Evolutionary conservation across 352 stramenopile species (phyloP).

Genomic region (Phytopythium helicoides): DNA sequence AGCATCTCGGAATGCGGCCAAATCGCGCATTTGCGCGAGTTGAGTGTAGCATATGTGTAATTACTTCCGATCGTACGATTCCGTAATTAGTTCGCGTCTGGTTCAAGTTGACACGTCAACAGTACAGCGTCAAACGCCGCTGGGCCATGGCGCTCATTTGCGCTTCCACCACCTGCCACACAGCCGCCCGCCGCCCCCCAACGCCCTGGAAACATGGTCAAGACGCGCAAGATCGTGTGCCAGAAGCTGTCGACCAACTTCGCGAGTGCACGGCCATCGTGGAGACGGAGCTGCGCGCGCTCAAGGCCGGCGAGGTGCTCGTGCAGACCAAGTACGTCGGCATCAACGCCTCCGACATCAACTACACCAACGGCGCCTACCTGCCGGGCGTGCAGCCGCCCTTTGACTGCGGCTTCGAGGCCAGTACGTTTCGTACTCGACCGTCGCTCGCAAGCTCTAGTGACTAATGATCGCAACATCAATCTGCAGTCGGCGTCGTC

Average conservation of each 20-base stretch:
- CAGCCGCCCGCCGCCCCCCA: too few species aligned
- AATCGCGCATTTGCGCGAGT: too few species aligned
- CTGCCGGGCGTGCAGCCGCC: constrained; percentile 25
- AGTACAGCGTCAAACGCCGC: too few species aligned
- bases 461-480: too few species aligned
- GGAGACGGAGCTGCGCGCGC: constrained; percentile 31
- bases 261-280: constrained; percentile 72
- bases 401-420: constrained; percentile 44
- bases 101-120: too few species aligned
- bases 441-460: too few species aligned
- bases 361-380: constrained; percentile 52
- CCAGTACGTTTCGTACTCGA: too few species aligned
- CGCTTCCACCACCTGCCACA: too few species aligned
- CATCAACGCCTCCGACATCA: constrained; percentile 63
- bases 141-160: too few species aligned
- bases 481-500: constrained; percentile 42
- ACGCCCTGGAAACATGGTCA: constrained; percentile 41
- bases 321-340: constrained; percentile 53
- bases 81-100: too few species aligned
- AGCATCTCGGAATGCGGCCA: background rate
- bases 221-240: constrained; percentile 78
- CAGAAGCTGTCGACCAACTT: constrained; percentile 82
- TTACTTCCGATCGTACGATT: too few species aligned
- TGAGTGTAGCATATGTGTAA: too few species aligned
- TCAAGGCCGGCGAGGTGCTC: constrained; percentile 29